phyloP scores from a whole-genome alignment of 2,329 filamentous ascomycete species.

The Colletotrichum lindemuthianum region DNA sequence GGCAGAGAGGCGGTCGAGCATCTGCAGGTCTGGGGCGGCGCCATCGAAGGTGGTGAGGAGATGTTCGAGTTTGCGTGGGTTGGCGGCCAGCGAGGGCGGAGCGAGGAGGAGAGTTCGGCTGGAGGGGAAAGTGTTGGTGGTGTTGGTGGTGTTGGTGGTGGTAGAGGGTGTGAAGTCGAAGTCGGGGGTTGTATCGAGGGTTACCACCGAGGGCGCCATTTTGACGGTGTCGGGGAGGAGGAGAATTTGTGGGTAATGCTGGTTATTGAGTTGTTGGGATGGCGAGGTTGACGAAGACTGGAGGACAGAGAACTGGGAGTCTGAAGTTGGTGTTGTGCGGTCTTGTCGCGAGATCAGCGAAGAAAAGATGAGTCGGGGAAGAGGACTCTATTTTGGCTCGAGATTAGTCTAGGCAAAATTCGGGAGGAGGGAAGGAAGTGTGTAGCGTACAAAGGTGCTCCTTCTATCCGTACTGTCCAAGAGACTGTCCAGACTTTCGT shows the following conservation, averaged over 20 bases:
- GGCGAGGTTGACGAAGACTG: background rate
- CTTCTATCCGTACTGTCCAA: conserved; percentile 16
- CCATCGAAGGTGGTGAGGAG: conserved; percentile 80
- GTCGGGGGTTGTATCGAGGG: conserved; percentile 66
- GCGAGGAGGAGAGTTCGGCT: conserved; percentile 83
- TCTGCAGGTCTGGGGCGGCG: conserved; percentile 86
- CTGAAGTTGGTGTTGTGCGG: background rate
- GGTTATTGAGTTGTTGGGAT: background rate
- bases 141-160: conserved; percentile 39
- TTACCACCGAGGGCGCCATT: conserved; percentile 64
- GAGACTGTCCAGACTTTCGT: background rate
- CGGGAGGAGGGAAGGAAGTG: conserved; percentile 16
- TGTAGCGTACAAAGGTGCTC: conserved; percentile 3
- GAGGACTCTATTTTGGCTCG: conserved; percentile 7
- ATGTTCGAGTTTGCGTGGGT: conserved; percentile 79
- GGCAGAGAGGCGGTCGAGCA: conserved; percentile 92
- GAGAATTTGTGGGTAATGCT: background rate
- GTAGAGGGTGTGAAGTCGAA: conserved; percentile 51
- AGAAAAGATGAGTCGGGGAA: background rate
- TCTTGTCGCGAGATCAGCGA: conserved; percentile 10
- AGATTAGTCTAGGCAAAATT: conserved; percentile 32
- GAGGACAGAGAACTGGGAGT: background rate
- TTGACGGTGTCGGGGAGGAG: conserved; percentile 32
- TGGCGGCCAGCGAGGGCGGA: conserved; percentile 87
- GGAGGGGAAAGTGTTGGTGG: conserved; percentile 41